Evolutionary conservation across 306 rosid species (phyloP), one percentile per base, ranked within the genome.

Genomic region (Oemleria cerasiformis): DNA sequence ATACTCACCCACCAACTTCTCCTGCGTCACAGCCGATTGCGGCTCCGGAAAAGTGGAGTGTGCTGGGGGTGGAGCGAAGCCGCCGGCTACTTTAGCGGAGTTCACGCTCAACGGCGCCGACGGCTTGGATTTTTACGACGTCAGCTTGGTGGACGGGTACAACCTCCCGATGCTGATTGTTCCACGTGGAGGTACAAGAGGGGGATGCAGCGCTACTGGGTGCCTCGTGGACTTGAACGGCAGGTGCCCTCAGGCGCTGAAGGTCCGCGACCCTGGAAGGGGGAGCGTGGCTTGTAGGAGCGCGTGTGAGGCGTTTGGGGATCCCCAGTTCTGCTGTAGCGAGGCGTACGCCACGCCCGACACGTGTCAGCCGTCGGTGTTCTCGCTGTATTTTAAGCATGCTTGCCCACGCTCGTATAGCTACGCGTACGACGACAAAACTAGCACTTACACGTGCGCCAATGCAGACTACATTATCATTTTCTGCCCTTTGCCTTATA

Each of bases 341-440:
- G 97, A 75, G 70, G 93, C 84, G 67, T 90, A 83, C 75, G 49
- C 86, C 0, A 93, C 98, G 66, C 98, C 98, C 5, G 96, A 93
- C 86, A 90, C 90, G 85, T 93, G 98, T 65, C 23, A 70, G 0
- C 96, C 97, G 0, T 86, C 96, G 0, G 73, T 42, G 13, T 93
- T 76, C 61, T 90, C 98, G 12, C 41, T 38, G 56, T 87, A 65
- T 66, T 93, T 93, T 58, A 93, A 90, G 71, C 81, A 87, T 13
- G 92, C 87, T 30, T 93, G 98, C 88, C 98, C 98, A 51, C 97
- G 97, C 88, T 77, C 97, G 45, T 93, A 93, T 80, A 93, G 98
- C 88, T 93, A 88, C 83, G 98, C 98, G 76, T 93, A 93, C 21
- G 98, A 93, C 71, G 98, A 93, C 86, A 86, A 86, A 66, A 90